These are phyloP conservation scores for Boletus rubroflammeus DNA, from an alignment of 768 basidiomycete genomes.

Conservation along the genomic window DNA sequence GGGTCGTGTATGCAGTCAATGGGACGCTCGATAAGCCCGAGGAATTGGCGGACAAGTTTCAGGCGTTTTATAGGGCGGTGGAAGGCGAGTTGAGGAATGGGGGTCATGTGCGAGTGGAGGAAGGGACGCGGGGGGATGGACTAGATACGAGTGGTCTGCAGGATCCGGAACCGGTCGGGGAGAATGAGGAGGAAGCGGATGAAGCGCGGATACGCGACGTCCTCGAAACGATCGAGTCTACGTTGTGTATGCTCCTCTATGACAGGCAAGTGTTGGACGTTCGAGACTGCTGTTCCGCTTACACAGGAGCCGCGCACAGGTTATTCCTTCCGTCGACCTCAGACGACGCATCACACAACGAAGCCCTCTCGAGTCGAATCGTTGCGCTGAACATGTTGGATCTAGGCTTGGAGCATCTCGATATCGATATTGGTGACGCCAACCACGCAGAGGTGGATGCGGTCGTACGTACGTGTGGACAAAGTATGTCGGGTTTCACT, in stretches of 20 bases:
- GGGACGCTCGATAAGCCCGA: constrained; percentile 43
- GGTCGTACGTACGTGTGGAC: constrained; percentile 72
- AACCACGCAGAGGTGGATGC: constrained; percentile 45
- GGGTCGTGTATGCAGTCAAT: constrained; percentile 40
- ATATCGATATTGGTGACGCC: constrained; percentile 64
- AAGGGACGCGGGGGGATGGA: constrained; percentile 1
- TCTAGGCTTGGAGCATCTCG: constrained; percentile 83
- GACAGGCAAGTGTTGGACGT: constrained; percentile 53
- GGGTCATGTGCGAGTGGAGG: constrained; percentile 9
- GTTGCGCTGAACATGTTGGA: constrained; percentile 92
- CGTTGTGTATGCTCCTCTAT: constrained; percentile 73
- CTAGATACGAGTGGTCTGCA: constrained; percentile 13
- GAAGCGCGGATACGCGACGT: constrained; percentile 53
- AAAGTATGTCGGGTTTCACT: constrained; percentile 43
- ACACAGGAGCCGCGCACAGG: constrained; percentile 35
- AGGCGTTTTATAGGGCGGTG: constrained; percentile 65
- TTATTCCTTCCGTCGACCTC: constrained; percentile 72
- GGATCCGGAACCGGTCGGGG: constrained; percentile 10
- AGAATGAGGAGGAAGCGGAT: constrained; percentile 27
- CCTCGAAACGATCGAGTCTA: constrained; percentile 70
- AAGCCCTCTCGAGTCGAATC: constrained; percentile 82
- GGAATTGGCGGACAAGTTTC: constrained; percentile 52
- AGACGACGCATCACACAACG: constrained; percentile 86
- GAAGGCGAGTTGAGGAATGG: constrained; percentile 57
- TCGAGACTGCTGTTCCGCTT: background rate